These are phyloP conservation scores for Hypoxylon rubiginosum DNA, from an alignment of 2,329 filamentous ascomycete genomes.

Conservation along the genomic window DNA sequence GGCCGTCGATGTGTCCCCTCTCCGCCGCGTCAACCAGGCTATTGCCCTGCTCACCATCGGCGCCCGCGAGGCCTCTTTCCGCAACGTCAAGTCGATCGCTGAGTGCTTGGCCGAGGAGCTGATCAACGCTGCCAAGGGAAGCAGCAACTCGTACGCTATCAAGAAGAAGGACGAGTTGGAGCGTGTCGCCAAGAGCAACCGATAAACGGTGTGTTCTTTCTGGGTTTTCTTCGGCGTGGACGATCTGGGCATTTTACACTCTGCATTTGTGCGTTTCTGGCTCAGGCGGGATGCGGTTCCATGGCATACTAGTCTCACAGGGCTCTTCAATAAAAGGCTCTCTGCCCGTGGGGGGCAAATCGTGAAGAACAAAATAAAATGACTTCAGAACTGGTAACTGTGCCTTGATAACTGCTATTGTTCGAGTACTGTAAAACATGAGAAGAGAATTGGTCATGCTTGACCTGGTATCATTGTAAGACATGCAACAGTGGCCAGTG, in stretches of 20 bases:
- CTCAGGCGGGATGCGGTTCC: conserved; percentile 58
- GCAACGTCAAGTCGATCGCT: conserved; percentile 99
- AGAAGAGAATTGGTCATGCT: conserved; percentile 21
- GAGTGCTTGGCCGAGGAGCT: conserved; percentile 99
- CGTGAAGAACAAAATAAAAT: conserved; percentile 52
- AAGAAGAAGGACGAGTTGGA: conserved; percentile 99
- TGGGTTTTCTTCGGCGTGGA: conserved; percentile 59
- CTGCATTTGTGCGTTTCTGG: conserved; percentile 62
- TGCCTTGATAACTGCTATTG: conserved; percentile 15
- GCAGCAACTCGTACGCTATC: conserved; percentile 99
- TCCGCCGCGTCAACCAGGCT: conserved; percentile 99
- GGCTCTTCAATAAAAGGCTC: conserved; percentile 57
- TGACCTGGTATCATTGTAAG: conserved; percentile 35
- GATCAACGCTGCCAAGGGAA: conserved; percentile 99
- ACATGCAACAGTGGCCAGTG: conserved; percentile 10
- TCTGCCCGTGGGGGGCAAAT: conserved; percentile 53
- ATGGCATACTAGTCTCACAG: conserved; percentile 61
- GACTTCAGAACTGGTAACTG: conserved; percentile 29
- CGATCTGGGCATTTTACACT: conserved; percentile 55
- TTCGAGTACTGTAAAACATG: conserved; percentile 10
- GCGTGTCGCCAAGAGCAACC: conserved; percentile 99
- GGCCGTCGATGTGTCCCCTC: conserved; percentile 99
- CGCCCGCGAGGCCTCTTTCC: conserved; percentile 98
- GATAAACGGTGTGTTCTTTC: conserved; percentile 76
- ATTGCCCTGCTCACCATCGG: conserved; percentile 99